Percentiles rank a stretch among this genome's conserved stretches.
These are phyloP conservation scores for Lyophyllum decastes DNA, from an alignment of 768 basidiomycete species.

Conservation along the genomic window DNA sequence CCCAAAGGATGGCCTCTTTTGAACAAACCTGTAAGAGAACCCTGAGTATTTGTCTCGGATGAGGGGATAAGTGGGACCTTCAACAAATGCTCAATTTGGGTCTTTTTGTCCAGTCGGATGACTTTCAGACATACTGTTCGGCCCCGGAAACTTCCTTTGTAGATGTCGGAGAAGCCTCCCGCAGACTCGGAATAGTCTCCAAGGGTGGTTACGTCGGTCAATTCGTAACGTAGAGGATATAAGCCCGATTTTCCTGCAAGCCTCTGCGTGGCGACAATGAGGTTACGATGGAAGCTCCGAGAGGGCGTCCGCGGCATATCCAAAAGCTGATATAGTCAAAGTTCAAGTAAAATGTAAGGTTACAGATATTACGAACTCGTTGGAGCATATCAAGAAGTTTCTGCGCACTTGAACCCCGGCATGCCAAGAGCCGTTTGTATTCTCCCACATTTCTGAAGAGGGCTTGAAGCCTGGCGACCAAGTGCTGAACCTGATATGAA, in stretches of 20 bases:
- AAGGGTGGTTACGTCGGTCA: neutral
- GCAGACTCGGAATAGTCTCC: neutral
- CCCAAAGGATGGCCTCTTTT: conserved; percentile 20
- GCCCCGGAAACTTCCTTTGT: neutral
- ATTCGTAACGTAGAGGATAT: conserved; percentile 5
- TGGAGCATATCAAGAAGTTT: neutral
- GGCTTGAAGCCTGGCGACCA: neutral
- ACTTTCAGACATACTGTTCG: neutral
- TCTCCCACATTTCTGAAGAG: neutral
- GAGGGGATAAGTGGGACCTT: neutral
- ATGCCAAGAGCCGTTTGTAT: neutral
- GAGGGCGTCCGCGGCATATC: neutral
- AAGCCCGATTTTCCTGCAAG: neutral
- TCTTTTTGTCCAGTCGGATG: neutral
- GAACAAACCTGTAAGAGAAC: conserved; percentile 1
- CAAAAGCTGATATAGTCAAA: neutral
- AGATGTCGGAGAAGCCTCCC: neutral
- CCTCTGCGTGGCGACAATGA: conserved; percentile 3
- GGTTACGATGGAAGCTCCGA: neutral
- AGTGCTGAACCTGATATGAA: neutral
- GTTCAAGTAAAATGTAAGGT: neutral
- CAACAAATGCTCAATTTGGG: neutral
- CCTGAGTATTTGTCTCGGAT: neutral
- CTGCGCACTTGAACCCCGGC: neutral
- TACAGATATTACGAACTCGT: neutral